Evolutionary conservation across 1,284 basidiomycete genomes (phyloP).

Genomic region (Naganishia albida): DNA sequence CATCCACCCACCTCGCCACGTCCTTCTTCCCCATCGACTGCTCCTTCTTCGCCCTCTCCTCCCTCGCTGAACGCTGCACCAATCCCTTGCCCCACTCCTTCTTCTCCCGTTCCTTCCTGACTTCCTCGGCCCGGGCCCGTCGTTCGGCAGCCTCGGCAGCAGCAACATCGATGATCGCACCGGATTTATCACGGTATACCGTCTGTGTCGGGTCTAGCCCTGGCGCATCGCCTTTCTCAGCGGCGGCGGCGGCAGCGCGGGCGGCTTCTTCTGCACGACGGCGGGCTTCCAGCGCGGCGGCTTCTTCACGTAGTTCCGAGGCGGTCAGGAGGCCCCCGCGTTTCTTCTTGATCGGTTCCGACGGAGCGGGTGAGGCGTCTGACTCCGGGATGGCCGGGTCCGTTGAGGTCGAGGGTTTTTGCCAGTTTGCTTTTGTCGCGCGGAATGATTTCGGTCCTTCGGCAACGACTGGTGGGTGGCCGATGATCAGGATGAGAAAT

Average conservation of each 20-base stretch:
- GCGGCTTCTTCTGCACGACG: slow-evolving; percentile 55
- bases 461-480: not conserved
- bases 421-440: slow-evolving; percentile 48
- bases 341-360: slow-evolving; percentile 52
- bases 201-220: slow-evolving; percentile 72
- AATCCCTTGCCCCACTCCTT: slow-evolving; percentile 97
- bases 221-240: slow-evolving; percentile 60
- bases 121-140: slow-evolving; percentile 69
- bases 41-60: slow-evolving; percentile 65
- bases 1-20: slow-evolving; percentile 64
- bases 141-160: slow-evolving; percentile 56
- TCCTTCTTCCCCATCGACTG: slow-evolving; percentile 66
- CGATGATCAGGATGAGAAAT: no score
- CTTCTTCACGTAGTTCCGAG: slow-evolving; percentile 54
- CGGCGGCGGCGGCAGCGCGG: slow-evolving; percentile 46
- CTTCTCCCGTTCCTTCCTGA: slow-evolving; percentile 74
- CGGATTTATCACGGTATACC: slow-evolving; percentile 87
- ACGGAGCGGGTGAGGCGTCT: slow-evolving; percentile 30
- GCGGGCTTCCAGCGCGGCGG: slow-evolving; percentile 57
- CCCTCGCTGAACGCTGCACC: slow-evolving; percentile 76
- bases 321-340: slow-evolving; percentile 75
- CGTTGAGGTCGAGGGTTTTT: slow-evolving; percentile 42
- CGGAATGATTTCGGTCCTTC: slow-evolving; percentile 4
- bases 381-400: not conserved
- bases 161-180: slow-evolving; percentile 84